phyloP scores from a whole-genome alignment of 1,284 basidiomycete species.

The Cutaneotrichosporon spelunceum region DNA sequence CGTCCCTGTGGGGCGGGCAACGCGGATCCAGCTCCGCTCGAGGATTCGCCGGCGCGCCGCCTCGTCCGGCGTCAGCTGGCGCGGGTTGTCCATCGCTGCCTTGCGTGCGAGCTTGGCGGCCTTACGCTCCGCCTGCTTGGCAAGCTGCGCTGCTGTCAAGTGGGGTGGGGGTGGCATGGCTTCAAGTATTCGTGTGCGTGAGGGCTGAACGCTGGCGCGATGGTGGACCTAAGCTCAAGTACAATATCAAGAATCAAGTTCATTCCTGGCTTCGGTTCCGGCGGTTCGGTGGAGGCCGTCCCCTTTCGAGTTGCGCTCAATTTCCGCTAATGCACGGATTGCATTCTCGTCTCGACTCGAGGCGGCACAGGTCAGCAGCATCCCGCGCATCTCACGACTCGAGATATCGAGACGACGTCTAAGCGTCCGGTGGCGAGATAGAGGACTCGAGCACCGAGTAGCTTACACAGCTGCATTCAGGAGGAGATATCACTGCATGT shows the following conservation, averaged over 20 bases:
- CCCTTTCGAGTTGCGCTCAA: background rate
- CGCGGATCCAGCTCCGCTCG: constrained; percentile 42
- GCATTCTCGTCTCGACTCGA: background rate
- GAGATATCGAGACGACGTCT: background rate
- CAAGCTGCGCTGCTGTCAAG: constrained; percentile 46
- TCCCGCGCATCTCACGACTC: background rate
- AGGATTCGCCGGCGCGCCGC: constrained; percentile 34
- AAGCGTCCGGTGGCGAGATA: background rate
- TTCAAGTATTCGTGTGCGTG: background rate
- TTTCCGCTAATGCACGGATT: background rate
- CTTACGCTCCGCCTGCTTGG: constrained; percentile 40
- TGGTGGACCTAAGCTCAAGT: background rate
- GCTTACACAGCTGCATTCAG: background rate
- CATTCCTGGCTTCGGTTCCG: background rate
- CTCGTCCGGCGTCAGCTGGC: constrained; percentile 19
- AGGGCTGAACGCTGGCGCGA: background rate
- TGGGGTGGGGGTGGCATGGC: constrained; percentile 15
- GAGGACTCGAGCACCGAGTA: background rate
- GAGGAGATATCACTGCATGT: background rate
- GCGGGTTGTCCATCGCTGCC: constrained; percentile 21
- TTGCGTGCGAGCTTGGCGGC: constrained; percentile 47
- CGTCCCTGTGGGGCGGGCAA: constrained; percentile 60
- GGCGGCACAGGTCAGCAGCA: background rate
- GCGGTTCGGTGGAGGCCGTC: background rate
- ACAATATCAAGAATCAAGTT: background rate